Percentiles rank a stretch among this genome's conserved stretches.
Conservation (phyloP, 441 rosid species). For the Erysimum pusillum region DNA sequence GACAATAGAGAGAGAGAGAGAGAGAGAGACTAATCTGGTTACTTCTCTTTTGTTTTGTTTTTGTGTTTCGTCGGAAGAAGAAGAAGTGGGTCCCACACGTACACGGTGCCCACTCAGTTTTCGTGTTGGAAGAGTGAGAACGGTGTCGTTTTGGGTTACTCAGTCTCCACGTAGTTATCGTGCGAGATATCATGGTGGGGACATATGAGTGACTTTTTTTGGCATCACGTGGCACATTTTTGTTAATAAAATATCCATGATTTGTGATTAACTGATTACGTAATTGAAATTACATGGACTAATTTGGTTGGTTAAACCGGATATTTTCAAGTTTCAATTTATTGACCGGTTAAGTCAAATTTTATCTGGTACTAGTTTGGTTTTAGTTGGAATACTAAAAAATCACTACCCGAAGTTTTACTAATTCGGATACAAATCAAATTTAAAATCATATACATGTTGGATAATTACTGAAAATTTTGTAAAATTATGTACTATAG, state of each 20-base stretch:
- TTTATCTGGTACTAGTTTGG: no score
- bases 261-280: constrained; percentile 19
- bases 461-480: not conserved
- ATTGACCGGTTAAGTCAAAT: not conserved
- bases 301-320: not conserved
- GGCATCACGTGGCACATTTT: constrained; percentile 33
- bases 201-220: constrained; percentile 19
- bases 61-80: constrained; percentile 37
- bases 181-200: constrained; percentile 39
- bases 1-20: constrained; percentile 22
- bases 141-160: constrained; percentile 32
- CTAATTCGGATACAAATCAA: no score
- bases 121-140: constrained; percentile 9
- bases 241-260: not conserved
- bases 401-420: no score
- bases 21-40: constrained; percentile 15
- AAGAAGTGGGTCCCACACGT: constrained; percentile 42
- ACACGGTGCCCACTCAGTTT: constrained; percentile 52
- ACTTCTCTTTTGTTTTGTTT: constrained; percentile 3
- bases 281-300: not conserved
- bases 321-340: not conserved
- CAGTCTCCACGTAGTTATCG: constrained; percentile 28
- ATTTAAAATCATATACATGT: no score
- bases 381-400: no score
- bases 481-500: no score